These are phyloP conservation scores for Musa itinerans DNA, from an alignment of 176 grass and related monocot species.

Conservation along the genomic window DNA sequence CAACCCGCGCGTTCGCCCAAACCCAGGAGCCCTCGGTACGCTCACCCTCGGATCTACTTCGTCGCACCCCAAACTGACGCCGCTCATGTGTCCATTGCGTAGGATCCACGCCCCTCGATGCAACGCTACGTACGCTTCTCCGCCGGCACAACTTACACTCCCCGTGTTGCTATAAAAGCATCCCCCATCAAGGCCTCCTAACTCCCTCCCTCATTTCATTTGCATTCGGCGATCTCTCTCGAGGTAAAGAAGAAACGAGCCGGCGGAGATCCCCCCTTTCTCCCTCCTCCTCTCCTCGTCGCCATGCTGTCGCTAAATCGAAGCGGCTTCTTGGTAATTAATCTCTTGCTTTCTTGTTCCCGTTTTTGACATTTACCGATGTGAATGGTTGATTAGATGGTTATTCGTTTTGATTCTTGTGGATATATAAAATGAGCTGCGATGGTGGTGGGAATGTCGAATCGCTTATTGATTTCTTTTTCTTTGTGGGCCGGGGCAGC, in stretches of 20 bases:
- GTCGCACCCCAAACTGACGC: background rate
- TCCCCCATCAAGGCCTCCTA: background rate
- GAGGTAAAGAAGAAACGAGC: background rate
- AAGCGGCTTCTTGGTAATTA: background rate
- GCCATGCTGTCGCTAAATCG: slow-evolving; percentile 6
- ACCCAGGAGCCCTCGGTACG: background rate
- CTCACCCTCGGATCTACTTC: background rate
- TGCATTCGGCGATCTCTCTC: background rate
- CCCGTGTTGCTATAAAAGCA: background rate
- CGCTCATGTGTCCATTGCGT: background rate
- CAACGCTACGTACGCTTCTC: background rate
- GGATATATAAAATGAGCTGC: background rate
- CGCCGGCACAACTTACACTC: background rate
- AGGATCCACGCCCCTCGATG: background rate
- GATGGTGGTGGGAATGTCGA: background rate
- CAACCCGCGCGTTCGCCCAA: background rate
- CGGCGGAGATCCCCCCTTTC: background rate
- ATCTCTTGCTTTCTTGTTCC: background rate
- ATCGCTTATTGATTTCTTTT: background rate
- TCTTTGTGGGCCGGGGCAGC: background rate
- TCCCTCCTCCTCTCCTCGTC: background rate
- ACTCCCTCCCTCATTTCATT: background rate
- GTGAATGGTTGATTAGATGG: background rate
- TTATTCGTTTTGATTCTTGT: background rate
- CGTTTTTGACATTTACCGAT: background rate